Evolutionary conservation across 1,284 basidiomycete genomes (phyloP).

Genomic region (Heliocybe sulcata): DNA sequence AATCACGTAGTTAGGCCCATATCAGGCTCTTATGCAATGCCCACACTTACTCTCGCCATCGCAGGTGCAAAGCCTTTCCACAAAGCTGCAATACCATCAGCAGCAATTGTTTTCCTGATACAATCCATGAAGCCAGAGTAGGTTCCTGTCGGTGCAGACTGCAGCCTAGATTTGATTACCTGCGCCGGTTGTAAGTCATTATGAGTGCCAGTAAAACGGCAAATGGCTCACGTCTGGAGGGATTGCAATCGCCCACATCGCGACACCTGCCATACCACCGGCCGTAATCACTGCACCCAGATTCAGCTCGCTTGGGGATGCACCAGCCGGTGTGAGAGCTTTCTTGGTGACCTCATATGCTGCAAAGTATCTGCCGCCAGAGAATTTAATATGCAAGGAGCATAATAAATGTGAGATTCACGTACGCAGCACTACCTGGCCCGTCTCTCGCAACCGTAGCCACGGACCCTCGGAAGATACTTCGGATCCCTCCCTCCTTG

Average conservation of each 20-base stretch:
- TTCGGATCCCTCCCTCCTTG: conserved; percentile 88
- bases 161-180: conserved; percentile 95
- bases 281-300: conserved; percentile 86
- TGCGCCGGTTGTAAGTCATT: conserved; percentile 23
- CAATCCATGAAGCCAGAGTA: conserved; percentile 96
- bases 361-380: conserved; percentile 80
- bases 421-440: conserved; percentile 93
- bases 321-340: conserved; percentile 70
- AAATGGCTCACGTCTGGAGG: conserved; percentile 79
- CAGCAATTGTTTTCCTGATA: conserved; percentile 85
- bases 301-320: conserved; percentile 77
- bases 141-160: conserved; percentile 95
- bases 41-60: conserved; percentile 74
- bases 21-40: background rate
- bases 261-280: conserved; percentile 92
- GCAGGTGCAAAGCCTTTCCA: conserved; percentile 99
- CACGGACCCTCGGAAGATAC: conserved; percentile 89
- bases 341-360: conserved; percentile 96
- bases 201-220: background rate
- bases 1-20: conserved; percentile 8
- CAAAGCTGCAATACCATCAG: conserved; percentile 82
- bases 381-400: conserved; percentile 4
- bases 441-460: conserved; percentile 95
- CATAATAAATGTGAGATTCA: conserved; percentile 12
- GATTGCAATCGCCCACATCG: conserved; percentile 96